A percentile compares a stretch with the other conserved stretches of the same genome.
Evolutionary conservation across 1,284 basidiomycete genomes (phyloP).

Genomic region (Sanghuangporus sanghuang): DNA sequence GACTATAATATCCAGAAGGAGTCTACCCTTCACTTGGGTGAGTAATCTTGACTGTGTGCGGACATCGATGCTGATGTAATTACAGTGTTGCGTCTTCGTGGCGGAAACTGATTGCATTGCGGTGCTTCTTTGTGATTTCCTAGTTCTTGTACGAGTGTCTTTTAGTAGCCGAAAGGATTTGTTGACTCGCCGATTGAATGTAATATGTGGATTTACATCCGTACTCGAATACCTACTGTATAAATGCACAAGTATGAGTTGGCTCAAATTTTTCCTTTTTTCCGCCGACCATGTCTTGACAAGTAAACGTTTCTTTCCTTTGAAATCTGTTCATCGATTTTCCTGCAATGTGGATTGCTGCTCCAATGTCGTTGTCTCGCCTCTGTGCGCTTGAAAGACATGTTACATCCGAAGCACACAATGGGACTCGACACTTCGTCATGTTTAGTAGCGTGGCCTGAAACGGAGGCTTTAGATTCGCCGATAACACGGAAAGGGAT

Average conservation of each 20-base stretch:
- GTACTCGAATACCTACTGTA: no score
- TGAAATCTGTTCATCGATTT: background rate
- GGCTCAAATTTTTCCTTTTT: background rate
- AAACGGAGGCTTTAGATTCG: background rate
- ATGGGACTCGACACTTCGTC: background rate
- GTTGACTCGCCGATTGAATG: background rate
- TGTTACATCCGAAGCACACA: background rate
- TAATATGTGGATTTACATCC: background rate
- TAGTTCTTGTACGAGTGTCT: background rate
- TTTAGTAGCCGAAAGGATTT: background rate
- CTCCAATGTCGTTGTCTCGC: background rate
- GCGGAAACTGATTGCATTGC: constrained; percentile 41
- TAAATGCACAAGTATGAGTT: background rate
- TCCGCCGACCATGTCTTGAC: background rate
- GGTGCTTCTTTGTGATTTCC: background rate
- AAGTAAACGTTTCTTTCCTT: background rate
- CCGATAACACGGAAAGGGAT: background rate
- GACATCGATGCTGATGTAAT: constrained; percentile 32
- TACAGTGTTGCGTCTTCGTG: constrained; percentile 74
- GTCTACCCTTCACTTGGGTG: constrained; percentile 53
- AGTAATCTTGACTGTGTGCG: constrained; percentile 16
- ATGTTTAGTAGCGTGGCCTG: background rate
- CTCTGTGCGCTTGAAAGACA: background rate
- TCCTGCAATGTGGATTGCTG: background rate
- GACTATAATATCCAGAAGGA: constrained; percentile 97